Conservation (phyloP, 2,329 filamentous ascomycete species). For the Sporothrix variecibatus region DNA sequence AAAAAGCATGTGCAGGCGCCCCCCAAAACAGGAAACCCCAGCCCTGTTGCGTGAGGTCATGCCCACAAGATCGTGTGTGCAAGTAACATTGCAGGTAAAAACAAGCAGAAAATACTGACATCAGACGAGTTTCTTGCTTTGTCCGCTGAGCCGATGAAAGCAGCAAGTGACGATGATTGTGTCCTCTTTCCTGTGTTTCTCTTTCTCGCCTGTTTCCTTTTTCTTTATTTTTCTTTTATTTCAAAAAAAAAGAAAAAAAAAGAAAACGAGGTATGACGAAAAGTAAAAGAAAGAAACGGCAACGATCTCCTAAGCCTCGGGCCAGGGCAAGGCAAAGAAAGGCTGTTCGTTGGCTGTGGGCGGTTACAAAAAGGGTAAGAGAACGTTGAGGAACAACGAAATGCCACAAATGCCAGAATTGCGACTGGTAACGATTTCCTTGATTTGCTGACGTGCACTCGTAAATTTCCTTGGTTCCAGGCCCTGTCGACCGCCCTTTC, state of each 20-base stretch:
- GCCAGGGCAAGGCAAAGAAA: slow-evolving; percentile 9
- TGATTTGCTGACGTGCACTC: slow-evolving; percentile 2
- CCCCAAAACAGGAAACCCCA: background rate
- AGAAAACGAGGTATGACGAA: background rate
- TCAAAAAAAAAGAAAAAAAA: background rate
- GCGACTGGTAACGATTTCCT: slow-evolving; percentile 15
- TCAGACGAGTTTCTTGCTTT: background rate
- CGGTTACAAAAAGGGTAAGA: background rate
- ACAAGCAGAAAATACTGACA: background rate
- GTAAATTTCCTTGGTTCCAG: background rate
- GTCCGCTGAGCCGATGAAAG: background rate
- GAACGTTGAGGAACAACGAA: background rate
- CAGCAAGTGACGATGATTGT: background rate
- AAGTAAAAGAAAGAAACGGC: background rate
- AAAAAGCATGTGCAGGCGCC: background rate
- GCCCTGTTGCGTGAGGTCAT: slow-evolving; percentile 6
- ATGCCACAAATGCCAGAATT: background rate
- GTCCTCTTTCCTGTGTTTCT: background rate
- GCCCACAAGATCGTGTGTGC: background rate
- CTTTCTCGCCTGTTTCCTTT: background rate
- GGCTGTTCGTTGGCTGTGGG: background rate
- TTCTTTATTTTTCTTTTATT: background rate
- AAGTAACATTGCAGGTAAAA: background rate
- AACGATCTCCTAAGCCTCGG: background rate
- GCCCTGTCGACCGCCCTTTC: slow-evolving; percentile 13